Base-by-base conservation (phyloP, 1,139 yeast genomes). In the Nematodospora anomalae region DNA sequence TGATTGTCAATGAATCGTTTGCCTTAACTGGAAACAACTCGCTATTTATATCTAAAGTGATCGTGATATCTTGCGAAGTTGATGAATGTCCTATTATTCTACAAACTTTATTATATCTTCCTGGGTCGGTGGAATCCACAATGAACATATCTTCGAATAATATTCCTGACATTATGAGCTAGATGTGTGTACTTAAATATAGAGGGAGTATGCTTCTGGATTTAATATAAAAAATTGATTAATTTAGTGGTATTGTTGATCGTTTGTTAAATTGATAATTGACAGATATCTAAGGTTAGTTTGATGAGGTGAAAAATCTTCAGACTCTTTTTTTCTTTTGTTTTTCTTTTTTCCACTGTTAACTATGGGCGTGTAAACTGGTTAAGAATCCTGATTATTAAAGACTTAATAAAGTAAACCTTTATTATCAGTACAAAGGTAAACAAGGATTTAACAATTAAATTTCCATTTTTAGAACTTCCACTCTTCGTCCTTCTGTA, bases 121-220 rank as follows among this genome's bases (percentile, higher is more conserved):
- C 96, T 24, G 84, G 67, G 60, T 92, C 98, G 36, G 87, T 83
- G 32, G 92, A 80, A 46, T 84, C 84, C 56, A 92, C 83, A 47
- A 80, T 80, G 70, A 94, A 92, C 64, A 89, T 81, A 66, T 92
- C 98, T 64, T 92, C 97, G 59, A 94, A 92, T 46, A 94, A 76
- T 32, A 94, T 83, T 47, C 85, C 73, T 41, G 94, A 82, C 95
- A 85, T 85, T 37, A 38, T 43, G 10, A 30, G 14, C 26, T n/a
- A n/a, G n/a, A n/a, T n/a, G n/a, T n/a, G n/a, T n/a, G n/a, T n/a
- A n/a, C n/a, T n/a, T n/a, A n/a, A n/a, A n/a, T n/a, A n/a, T n/a
- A n/a, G n/a, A n/a, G n/a, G n/a, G n/a, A n/a, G n/a, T n/a, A n/a
- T n/a, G n/a, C n/a, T n/a, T n/a, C n/a, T n/a, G n/a, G n/a, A n/a